Base-by-base conservation (phyloP, 2,329 filamentous ascomycete species). In the Calonectria naviculata region DNA sequence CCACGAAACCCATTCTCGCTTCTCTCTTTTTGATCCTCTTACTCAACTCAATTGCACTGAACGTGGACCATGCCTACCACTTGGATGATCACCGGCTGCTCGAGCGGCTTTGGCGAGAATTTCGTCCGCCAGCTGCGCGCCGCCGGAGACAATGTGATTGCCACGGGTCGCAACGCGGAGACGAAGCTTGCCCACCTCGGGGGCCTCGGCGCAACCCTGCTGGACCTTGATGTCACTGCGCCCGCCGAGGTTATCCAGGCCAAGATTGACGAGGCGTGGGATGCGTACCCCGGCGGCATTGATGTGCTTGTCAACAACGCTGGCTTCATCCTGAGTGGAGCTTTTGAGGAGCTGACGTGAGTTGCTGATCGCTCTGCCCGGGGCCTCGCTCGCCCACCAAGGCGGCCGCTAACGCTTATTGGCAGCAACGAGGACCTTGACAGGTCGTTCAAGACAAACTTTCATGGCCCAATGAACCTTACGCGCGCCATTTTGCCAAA, bases 71-170 rank as follows among this genome's bases (percentile, higher is more conserved):
- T 76, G 72, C 13, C 15, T 28, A n/a, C 64, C 1, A 83, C 80
- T 1, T 85, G 82, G 82, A 46, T 87, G 19, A 82, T 87, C 44
- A 86, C 85, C 1, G 84, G 84, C 54, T 85, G 83, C 73, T 85
- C 84, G 10, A 85, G 82, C 60, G 85, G 84, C 24, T 86, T 86
- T 42, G 85, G 84, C 17, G 78, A 82, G 42, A 60, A 76, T 5
- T 76, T 86, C 21, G 82, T 83, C 6, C 79, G 80, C 19, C 80
- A 83, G 60, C 80, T 86, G 41, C 75, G 82, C 12, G 78, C 80
- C 24, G 74, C 75, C 2, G 85, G 84, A 0, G 83, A 86, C 52
- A 81, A 83, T 19, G 82, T 85, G 19, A 83, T 86, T 63, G 84
- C 85, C 0, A 85, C 84, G 0, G 84, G 83, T 0, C 83, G 84